Conservation (phyloP, 306 rosid genomes). For the Hippophae gyantsensis region DNA sequence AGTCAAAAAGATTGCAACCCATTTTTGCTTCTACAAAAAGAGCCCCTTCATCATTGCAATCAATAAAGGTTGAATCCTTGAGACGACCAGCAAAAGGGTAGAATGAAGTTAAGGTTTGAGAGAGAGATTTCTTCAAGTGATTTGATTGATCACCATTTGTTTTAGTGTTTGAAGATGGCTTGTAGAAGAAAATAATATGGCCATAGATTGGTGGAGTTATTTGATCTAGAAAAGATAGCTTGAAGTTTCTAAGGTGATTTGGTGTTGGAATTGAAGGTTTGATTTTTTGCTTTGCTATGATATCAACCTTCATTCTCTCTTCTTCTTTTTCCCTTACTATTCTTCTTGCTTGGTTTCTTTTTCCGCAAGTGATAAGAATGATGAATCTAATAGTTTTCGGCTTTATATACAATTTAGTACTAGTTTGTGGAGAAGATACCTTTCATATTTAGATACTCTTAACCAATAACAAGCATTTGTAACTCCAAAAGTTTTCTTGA, state of each 20-base stretch:
- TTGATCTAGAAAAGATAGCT: conserved; percentile 18
- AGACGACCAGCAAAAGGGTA: conserved; percentile 39
- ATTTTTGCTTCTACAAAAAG: conserved; percentile 23
- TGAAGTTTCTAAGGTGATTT: not conserved
- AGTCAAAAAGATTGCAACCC: conserved; percentile 5
- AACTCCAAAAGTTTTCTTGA: too few species aligned
- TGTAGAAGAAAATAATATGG: conserved; percentile 11
- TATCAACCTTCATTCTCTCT: not conserved
- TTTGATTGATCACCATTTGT: not conserved
- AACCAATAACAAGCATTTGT: too few species aligned
- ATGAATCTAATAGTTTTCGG: too few species aligned
- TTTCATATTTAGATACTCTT: too few species aligned
- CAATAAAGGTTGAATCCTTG: conserved; percentile 12
- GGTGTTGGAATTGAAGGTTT: conserved; percentile 26
- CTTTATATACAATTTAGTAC: too few species aligned
- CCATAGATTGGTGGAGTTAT: not conserved
- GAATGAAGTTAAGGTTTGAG: conserved; percentile 17
- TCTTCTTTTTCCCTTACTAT: not conserved
- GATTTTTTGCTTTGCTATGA: conserved; percentile 5
- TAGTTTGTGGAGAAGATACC: too few species aligned
- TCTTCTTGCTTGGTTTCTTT: not conserved
- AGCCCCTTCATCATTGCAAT: conserved; percentile 27
- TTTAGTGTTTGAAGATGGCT: not conserved
- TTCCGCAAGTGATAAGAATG: not conserved
- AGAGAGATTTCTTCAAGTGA: conserved; percentile 20